Evolutionary conservation across 129 eudicot species (phyloP).

Genomic region (Tanacetum coccineum): DNA sequence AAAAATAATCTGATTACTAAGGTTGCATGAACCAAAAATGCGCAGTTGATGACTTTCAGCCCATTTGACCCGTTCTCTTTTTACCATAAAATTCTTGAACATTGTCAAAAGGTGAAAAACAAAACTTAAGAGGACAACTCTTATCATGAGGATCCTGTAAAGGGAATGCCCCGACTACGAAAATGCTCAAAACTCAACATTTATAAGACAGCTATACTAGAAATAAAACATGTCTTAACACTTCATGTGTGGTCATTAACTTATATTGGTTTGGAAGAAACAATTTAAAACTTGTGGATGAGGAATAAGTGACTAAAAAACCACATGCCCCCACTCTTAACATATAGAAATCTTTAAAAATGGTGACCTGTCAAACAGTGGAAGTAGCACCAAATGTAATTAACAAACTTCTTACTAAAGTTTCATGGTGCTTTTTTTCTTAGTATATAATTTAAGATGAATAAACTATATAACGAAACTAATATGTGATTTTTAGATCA

Average conservation of each 20-base stretch:
- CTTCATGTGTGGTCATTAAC: conserved; percentile 23
- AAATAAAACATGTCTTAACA: conserved; percentile 14
- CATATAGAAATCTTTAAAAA: conserved; percentile 15
- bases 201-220: neutral
- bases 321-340: conserved; percentile 28
- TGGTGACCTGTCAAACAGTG: conserved; percentile 26
- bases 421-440: conserved; percentile 31
- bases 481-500: conserved; percentile 29
- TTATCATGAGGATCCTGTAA: too few relatives aligned
- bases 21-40: too few relatives aligned
- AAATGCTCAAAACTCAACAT: neutral
- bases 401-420: conserved; percentile 27
- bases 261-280: conserved; percentile 15
- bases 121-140: too few relatives aligned
- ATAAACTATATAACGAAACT: conserved; percentile 22
- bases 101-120: too few relatives aligned
- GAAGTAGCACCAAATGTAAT: conserved; percentile 32
- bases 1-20: too few relatives aligned
- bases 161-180: too few relatives aligned
- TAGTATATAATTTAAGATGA: conserved; percentile 19
- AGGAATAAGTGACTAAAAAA: conserved; percentile 36
- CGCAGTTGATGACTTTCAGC: too few relatives aligned
- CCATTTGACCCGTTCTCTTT: too few relatives aligned
- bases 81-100: too few relatives aligned
- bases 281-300: conserved; percentile 30